Percentiles rank a stretch among this genome's conserved stretches.
Evolutionary conservation across 768 basidiomycete genomes (phyloP).

Genomic region (Albatrellus ellisii): DNA sequence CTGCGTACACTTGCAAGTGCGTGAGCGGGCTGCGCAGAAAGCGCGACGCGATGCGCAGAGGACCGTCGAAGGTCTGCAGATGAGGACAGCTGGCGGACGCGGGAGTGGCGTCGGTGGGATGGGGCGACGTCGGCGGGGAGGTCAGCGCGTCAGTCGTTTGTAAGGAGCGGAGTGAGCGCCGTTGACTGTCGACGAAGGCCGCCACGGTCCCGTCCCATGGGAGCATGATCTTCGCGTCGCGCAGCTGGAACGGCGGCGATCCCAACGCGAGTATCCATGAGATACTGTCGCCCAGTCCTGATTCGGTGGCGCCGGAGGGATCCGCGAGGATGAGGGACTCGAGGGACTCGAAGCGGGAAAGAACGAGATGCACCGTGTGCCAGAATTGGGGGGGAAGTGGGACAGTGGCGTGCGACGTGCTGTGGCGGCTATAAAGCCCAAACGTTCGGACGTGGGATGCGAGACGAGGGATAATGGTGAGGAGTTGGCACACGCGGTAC

Average conservation of each 20-base stretch:
- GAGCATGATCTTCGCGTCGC: slow-evolving; percentile 34
- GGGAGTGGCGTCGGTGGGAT: not conserved
- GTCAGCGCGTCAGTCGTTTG: slow-evolving; percentile 16
- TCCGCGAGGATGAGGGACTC: slow-evolving; percentile 31
- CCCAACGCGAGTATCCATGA: slow-evolving; percentile 33
- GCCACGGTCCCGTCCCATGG: slow-evolving; percentile 34
- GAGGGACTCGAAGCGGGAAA: slow-evolving; percentile 32
- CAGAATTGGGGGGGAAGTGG: slow-evolving; percentile 27
- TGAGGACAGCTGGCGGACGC: slow-evolving; percentile 15
- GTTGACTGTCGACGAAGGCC: slow-evolving; percentile 36
- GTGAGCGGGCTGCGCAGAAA: slow-evolving; percentile 28
- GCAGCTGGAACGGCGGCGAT: slow-evolving; percentile 30
- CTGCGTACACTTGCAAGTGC: slow-evolving; percentile 26
- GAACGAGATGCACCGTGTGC: slow-evolving; percentile 27
- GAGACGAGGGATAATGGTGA: slow-evolving; percentile 22
- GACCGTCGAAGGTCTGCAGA: slow-evolving; percentile 33
- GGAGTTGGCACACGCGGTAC: slow-evolving; percentile 25
- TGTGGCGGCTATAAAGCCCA: slow-evolving; percentile 24
- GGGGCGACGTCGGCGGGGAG: slow-evolving; percentile 7
- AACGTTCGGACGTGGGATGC: slow-evolving; percentile 31
- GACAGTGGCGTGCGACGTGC: slow-evolving; percentile 11
- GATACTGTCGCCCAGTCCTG: slow-evolving; percentile 9
- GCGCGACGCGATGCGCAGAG: slow-evolving; percentile 27
- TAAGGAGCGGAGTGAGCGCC: slow-evolving; percentile 27
- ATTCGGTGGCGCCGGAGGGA: slow-evolving; percentile 18